phyloP scores from a whole-genome alignment of 495 filamentous ascomycete genomes.

The Letharia lupina region DNA sequence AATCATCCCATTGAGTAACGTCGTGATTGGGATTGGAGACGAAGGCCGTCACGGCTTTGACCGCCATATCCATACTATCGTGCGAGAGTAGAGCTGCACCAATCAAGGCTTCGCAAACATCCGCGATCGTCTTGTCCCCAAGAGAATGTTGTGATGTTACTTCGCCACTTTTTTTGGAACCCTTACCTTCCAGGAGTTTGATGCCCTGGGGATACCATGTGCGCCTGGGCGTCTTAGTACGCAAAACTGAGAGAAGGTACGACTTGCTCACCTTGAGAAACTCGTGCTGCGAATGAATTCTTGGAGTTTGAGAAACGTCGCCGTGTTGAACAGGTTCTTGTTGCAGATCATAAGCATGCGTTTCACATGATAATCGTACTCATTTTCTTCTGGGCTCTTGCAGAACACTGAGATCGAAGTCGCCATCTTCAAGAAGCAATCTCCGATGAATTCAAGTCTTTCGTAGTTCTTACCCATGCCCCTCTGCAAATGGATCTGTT shows the following conservation, averaged over 20 bases:
- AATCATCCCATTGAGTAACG: conserved; percentile 61
- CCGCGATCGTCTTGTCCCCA: conserved; percentile 87
- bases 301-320: conserved; percentile 56
- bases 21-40: conserved; percentile 60
- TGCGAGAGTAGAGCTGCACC: conserved; percentile 73
- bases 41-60: conserved; percentile 71
- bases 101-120: conserved; percentile 93
- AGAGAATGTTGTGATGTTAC: conserved; percentile 55
- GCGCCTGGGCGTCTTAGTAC: conserved; percentile 34
- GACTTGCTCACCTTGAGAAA: conserved; percentile 56
- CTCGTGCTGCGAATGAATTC: conserved; percentile 74
- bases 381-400: conserved; percentile 65
- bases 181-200: conserved; percentile 52
- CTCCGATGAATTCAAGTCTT: conserved; percentile 86
- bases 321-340: conserved; percentile 73
- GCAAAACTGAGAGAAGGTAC: neutral
- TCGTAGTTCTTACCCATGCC: conserved; percentile 98
- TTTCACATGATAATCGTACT: conserved; percentile 81
- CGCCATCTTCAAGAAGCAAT: conserved; percentile 92
- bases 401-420: conserved; percentile 80
- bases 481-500: conserved; percentile 65
- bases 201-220: conserved; percentile 80
- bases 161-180: conserved; percentile 44
- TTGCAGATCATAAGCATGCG: conserved; percentile 93
- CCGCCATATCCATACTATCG: conserved; percentile 63